Percentiles rank a stretch among this genome's conserved stretches.
These are phyloP conservation scores for Raffaelea arxii DNA, from an alignment of 2,329 filamentous ascomycete species.

Conservation along the genomic window DNA sequence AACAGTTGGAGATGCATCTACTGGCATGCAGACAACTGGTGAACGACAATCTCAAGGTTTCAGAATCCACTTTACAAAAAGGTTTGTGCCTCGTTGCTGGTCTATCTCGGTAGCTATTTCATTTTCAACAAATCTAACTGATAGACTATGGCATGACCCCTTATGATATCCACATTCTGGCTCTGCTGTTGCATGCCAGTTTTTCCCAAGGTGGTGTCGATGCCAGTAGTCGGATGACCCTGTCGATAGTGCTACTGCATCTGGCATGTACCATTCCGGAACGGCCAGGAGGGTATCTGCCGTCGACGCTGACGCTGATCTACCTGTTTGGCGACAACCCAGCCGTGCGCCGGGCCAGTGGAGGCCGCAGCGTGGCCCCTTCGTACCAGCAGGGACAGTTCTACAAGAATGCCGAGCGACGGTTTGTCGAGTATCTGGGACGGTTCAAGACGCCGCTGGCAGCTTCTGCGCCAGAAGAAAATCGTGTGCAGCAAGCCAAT, in stretches of 20 bases:
- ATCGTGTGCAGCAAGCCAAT: slow-evolving; percentile 18
- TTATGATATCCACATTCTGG: slow-evolving; percentile 24
- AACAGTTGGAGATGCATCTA: no score
- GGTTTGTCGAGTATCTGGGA: slow-evolving; percentile 15
- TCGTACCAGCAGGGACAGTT: slow-evolving; percentile 6
- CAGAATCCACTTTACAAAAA: no score
- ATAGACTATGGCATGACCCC: slow-evolving; percentile 16
- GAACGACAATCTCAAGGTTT: no score
- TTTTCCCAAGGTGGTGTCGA: slow-evolving; percentile 6
- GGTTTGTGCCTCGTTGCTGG: no score
- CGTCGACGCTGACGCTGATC: slow-evolving; percentile 24
- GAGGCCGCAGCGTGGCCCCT: neutral
- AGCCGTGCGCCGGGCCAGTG: no score
- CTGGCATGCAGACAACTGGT: no score
- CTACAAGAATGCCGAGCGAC: slow-evolving; percentile 13
- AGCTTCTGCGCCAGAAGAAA: neutral
- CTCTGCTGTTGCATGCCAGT: slow-evolving; percentile 18
- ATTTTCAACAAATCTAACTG: neutral
- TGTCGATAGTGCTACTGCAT: slow-evolving; percentile 25
- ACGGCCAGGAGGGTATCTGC: slow-evolving; percentile 19
- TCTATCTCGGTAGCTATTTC: no score
- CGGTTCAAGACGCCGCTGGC: neutral
- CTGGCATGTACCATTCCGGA: slow-evolving; percentile 12
- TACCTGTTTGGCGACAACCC: slow-evolving; percentile 10
- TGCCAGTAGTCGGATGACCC: neutral